phyloP scores from a whole-genome alignment of 805 yeast genomes.

The Yarrowia bubula region DNA sequence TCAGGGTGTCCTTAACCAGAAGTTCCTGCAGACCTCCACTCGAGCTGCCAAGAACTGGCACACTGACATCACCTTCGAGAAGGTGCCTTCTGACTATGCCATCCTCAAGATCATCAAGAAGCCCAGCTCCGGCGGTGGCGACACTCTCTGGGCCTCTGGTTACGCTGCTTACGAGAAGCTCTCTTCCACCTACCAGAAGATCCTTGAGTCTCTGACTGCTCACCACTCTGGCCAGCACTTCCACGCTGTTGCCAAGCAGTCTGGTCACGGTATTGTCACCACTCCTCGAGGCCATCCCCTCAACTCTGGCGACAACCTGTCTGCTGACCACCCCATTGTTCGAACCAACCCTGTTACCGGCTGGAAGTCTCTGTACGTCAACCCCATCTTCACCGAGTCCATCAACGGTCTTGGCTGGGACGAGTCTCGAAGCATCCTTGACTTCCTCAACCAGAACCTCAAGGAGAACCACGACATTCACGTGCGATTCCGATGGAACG shows the following conservation, averaged over 20 bases:
- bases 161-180: constrained; percentile 55
- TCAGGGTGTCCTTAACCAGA: constrained; percentile 30
- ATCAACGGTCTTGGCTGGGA: constrained; percentile 71
- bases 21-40: constrained; percentile 28
- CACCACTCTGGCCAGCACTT: constrained; percentile 54
- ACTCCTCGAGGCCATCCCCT: constrained; percentile 42
- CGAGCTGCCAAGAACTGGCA: constrained; percentile 53
- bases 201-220: constrained; percentile 57
- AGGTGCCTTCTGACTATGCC: constrained; percentile 71
- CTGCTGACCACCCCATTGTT: constrained; percentile 50
- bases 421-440: constrained; percentile 61
- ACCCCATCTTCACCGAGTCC: constrained; percentile 59
- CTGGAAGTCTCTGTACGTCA: constrained; percentile 56
- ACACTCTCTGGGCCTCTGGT: constrained; percentile 55
- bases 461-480: constrained; percentile 44
- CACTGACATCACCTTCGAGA: constrained; percentile 73
- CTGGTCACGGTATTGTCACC: constrained; percentile 48
- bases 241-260: constrained; percentile 33
- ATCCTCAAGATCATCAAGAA: constrained; percentile 61
- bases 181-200: constrained; percentile 49
- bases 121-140: constrained; percentile 52
- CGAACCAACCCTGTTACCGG: constrained; percentile 67
- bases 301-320: constrained; percentile 48
- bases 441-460: constrained; percentile 48
- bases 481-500: constrained; percentile 53